Percentiles rank a stretch among this genome's conserved stretches.
Conservation (phyloP, 805 yeast species). For the Limtongia smithiae region DNA sequence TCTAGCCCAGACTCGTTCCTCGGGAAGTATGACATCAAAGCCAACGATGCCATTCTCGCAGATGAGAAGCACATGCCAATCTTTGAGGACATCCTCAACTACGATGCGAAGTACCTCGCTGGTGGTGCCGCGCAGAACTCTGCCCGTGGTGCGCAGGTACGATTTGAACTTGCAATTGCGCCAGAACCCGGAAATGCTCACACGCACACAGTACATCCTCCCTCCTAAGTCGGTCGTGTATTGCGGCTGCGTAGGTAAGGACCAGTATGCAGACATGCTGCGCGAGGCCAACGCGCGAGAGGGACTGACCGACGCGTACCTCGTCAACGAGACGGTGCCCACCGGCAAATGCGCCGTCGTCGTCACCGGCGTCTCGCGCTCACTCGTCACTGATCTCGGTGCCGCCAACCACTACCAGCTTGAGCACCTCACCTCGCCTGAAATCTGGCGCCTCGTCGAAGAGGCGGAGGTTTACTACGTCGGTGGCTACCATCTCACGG, state of each 20-base stretch:
- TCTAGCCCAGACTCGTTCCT: slow-evolving; percentile 39
- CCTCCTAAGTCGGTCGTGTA: slow-evolving; percentile 81
- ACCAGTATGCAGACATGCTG: slow-evolving; percentile 77
- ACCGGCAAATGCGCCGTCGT: slow-evolving; percentile 99
- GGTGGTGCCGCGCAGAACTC: slow-evolving; percentile 99
- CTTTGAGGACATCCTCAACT: slow-evolving; percentile 66
- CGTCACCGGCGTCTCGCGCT: slow-evolving; percentile 82
- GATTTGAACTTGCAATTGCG: too few relatives aligned
- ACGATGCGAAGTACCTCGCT: slow-evolving; percentile 70
- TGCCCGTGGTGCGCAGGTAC: slow-evolving; percentile 89
- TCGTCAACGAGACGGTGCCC: slow-evolving; percentile 59
- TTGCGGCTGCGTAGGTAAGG: slow-evolving; percentile 96
- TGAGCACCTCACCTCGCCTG: slow-evolving; percentile 79
- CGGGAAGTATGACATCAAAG: slow-evolving; percentile 76
- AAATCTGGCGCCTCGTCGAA: slow-evolving; percentile 84
- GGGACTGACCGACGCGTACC: slow-evolving; percentile 84
- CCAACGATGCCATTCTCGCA: slow-evolving; percentile 87
- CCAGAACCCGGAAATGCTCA: too few relatives aligned
- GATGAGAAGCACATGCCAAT: slow-evolving; percentile 84
- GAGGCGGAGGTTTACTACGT: slow-evolving; percentile 79
- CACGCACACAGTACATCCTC: slow-evolving; percentile 51
- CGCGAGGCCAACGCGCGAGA: slow-evolving; percentile 78
- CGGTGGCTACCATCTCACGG: slow-evolving; percentile 99
- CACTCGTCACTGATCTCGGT: slow-evolving; percentile 90
- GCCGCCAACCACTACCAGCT: slow-evolving; percentile 98